These are phyloP conservation scores for Zymoseptoria brevis DNA, from an alignment of 2,329 filamentous ascomycete genomes.

Conservation along the genomic window DNA sequence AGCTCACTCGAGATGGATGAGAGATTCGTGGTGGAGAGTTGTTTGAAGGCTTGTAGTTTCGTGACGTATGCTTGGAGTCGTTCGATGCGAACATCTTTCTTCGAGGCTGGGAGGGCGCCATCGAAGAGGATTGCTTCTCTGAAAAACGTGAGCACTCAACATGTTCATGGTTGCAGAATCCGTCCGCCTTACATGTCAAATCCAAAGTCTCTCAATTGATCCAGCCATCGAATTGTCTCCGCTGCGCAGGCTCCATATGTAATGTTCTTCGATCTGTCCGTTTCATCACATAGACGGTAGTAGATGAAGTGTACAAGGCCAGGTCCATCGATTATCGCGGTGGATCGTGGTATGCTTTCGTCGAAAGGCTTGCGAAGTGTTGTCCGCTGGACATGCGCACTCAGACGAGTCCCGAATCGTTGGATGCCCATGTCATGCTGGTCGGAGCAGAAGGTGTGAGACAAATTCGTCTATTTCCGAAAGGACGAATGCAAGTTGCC, in stretches of 20 bases:
- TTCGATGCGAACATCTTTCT: slow-evolving; percentile 53
- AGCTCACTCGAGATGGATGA: slow-evolving; percentile 6
- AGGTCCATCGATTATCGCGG: slow-evolving; percentile 65
- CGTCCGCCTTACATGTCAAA: slow-evolving; percentile 52
- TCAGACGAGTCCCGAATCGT: slow-evolving; percentile 17
- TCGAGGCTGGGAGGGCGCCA: slow-evolving; percentile 63
- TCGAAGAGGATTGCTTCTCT: slow-evolving; percentile 76
- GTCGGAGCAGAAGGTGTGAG: not conserved
- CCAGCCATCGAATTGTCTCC: slow-evolving; percentile 55
- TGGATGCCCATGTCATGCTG: slow-evolving; percentile 18
- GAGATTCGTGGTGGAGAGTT: slow-evolving; percentile 18
- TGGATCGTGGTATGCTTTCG: slow-evolving; percentile 5
- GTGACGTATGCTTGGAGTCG: slow-evolving; percentile 53
- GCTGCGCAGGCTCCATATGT: slow-evolving; percentile 54
- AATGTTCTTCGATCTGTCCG: not conserved
- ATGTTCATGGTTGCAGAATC: not conserved
- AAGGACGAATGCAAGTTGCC: not conserved
- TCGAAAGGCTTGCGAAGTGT: not conserved
- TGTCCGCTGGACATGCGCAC: slow-evolving; percentile 6
- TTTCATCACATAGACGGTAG: slow-evolving; percentile 29
- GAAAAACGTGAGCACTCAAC: not conserved
- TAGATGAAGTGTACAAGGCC: slow-evolving; percentile 68
- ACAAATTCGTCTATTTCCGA: not conserved
- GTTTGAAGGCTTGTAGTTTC: slow-evolving; percentile 46
- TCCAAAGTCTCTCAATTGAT: slow-evolving; percentile 47